Percentiles rank a stretch among this genome's conserved stretches.
These are phyloP conservation scores for Chiua virens DNA, from an alignment of 768 basidiomycete genomes.

Conservation along the genomic window DNA sequence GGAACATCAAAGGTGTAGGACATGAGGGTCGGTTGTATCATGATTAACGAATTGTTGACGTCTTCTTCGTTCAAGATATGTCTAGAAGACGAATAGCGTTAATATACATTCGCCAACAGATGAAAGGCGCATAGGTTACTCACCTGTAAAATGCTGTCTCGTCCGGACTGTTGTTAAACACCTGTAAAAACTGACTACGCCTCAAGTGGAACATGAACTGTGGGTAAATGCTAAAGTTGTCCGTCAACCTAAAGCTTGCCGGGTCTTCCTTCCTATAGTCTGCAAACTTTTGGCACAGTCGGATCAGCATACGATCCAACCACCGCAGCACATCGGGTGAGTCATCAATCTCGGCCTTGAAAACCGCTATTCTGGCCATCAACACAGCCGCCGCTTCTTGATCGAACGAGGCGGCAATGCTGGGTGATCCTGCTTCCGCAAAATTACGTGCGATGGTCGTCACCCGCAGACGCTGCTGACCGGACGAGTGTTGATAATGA, in stretches of 20 bases:
- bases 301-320: slow-evolving; percentile 98
- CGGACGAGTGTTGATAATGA: slow-evolving; percentile 96
- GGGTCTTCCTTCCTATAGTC: slow-evolving; percentile 99
- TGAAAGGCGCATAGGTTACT: slow-evolving; percentile 16
- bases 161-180: slow-evolving; percentile 99
- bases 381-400: slow-evolving; percentile 97
- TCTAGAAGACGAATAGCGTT: slow-evolving; percentile 39
- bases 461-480: slow-evolving; percentile 94
- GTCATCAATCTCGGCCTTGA: slow-evolving; percentile 99
- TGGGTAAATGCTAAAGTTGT: slow-evolving; percentile 98
- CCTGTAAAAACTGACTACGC: slow-evolving; percentile 96
- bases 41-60: slow-evolving; percentile 98
- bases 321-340: slow-evolving; percentile 94
- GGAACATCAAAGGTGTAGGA: slow-evolving; percentile 92
- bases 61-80: slow-evolving; percentile 96
- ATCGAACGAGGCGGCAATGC: slow-evolving; percentile 92
- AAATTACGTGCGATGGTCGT: slow-evolving; percentile 98
- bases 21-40: slow-evolving; percentile 99
- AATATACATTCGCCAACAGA: neutral
- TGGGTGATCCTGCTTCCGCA: slow-evolving; percentile 94
- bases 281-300: slow-evolving; percentile 98
- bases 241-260: slow-evolving; percentile 84
- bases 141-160: slow-evolving; percentile 98
- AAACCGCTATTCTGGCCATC: slow-evolving; percentile 98
- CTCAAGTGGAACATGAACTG: slow-evolving; percentile 99